A percentile compares a stretch with the other conserved stretches of the same genome.
Conservation (phyloP, 768 basidiomycete species). For the Termitomyces sp. region DNA sequence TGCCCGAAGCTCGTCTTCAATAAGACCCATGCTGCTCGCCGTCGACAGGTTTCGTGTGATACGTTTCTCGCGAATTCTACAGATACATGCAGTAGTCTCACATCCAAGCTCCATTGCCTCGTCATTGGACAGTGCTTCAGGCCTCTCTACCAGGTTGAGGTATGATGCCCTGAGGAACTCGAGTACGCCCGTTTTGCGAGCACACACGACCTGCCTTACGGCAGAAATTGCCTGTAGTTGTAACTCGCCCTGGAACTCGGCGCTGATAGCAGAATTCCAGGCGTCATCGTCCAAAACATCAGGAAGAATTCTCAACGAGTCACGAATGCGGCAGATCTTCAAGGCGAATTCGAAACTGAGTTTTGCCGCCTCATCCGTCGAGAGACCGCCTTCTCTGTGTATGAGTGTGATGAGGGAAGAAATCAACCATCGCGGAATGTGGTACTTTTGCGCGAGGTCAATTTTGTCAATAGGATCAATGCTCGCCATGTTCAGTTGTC, state of each 20-base stretch:
- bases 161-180: neutral
- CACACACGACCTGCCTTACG: neutral
- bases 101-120: constrained; percentile 1
- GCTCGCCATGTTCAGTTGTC: neutral
- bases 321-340: neutral
- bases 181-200: neutral
- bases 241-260: neutral
- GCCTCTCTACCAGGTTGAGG: neutral
- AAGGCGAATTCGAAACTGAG: neutral
- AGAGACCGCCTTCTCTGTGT: neutral
- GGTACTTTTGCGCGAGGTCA: neutral
- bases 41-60: neutral
- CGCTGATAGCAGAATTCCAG: neutral
- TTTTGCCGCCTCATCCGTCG: neutral
- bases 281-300: neutral
- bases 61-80: neutral
- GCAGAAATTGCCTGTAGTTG: neutral
- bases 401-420: neutral
- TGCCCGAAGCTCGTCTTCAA: neutral
- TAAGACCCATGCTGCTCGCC: neutral
- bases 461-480: neutral
- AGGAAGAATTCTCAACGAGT: neutral
- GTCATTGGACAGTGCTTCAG: neutral
- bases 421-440: neutral
- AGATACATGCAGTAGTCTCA: neutral